These are phyloP conservation scores for Fabrea salina DNA, from an alignment of 169 alveolate species.

Conservation along the genomic window DNA sequence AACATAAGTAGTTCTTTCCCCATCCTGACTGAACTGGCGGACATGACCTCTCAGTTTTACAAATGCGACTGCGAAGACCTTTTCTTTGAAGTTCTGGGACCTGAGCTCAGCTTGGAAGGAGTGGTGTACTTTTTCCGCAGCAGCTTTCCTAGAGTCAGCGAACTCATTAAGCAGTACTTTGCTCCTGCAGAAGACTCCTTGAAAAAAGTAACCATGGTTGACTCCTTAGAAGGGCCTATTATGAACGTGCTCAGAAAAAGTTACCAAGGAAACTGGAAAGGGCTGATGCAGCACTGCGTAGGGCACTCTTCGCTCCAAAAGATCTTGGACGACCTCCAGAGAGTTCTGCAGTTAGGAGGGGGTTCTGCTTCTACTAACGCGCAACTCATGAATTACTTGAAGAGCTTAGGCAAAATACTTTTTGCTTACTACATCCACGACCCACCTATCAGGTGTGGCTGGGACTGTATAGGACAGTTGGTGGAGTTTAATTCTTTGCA, in stretches of 20 bases:
- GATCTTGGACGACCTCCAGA: slow-evolving; percentile 40
- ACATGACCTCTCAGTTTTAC: slow-evolving; percentile 58
- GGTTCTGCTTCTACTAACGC: slow-evolving; percentile 34
- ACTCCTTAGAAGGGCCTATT: slow-evolving; percentile 63
- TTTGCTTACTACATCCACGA: slow-evolving; percentile 60
- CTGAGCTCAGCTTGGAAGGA: slow-evolving; percentile 64
- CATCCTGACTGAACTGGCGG: slow-evolving; percentile 59
- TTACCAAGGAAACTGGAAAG: slow-evolving; percentile 68
- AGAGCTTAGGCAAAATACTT: slow-evolving; percentile 55
- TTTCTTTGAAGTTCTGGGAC: slow-evolving; percentile 70
- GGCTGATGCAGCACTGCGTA: slow-evolving; percentile 36
- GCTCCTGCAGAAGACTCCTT: slow-evolving; percentile 56
- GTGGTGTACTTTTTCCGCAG: slow-evolving; percentile 56
- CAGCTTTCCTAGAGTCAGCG: slow-evolving; percentile 41
- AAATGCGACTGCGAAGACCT: slow-evolving; percentile 71
- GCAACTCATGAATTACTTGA: slow-evolving; percentile 55
- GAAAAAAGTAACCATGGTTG: slow-evolving; percentile 42
- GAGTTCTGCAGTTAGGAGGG: slow-evolving; percentile 43
- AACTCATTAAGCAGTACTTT: slow-evolving; percentile 46
- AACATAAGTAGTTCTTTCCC: slow-evolving; percentile 66
- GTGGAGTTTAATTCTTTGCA: slow-evolving; percentile 56
- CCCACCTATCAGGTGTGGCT: slow-evolving; percentile 63
- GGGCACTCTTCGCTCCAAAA: slow-evolving; percentile 18
- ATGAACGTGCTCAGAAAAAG: slow-evolving; percentile 71
- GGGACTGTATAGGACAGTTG: slow-evolving; percentile 62